Base-by-base conservation (phyloP, 2,329 filamentous ascomycete genomes). In the Xylariaceae sp. region DNA sequence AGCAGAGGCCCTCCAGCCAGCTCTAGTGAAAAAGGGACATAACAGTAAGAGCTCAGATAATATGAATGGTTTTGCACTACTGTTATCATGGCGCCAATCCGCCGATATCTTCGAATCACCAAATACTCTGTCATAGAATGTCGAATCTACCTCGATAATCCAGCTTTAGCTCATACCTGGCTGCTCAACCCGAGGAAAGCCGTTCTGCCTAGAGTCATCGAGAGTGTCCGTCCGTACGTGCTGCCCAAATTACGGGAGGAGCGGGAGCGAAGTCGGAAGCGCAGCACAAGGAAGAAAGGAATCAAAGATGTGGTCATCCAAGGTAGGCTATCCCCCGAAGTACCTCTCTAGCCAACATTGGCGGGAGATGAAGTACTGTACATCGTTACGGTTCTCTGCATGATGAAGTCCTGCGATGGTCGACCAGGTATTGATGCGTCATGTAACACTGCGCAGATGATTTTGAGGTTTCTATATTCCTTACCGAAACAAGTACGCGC, bases 51-150 rank as follows among this genome's bases (percentile, higher is more conserved):
- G n/a, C n/a, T n/a, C n/a, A n/a, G n/a, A n/a, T n/a, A n/a, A n/a
- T 18, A 13, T 20, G 35, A 10, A 36, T 20, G 30, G 42, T 13
- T 3, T 29, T 29, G 27, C 29, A 44, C 36, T 24, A 16, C 30
- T 23, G 21, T 10, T 9, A 36, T 8, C 21, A 97, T 97, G 92
- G 88, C 92, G 10, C 92, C 92, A 9, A 84, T 96, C 41, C 86
- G 92, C 54, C 85, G 92, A 65, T 97, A 97, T 70, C 81, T 97
- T 50, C 85, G 93, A 46, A 96, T 97, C 64, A 93, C 89, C 50
- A 92, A 93, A 69, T 90, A 91, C 72, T 96, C 93, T 4, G 92
- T 97, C 26, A 82, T 99, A n/a, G 94, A 99, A 80, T 92, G 91
- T 60, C 92, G 92, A 61, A 94, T 99, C 63, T 97, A 97, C 73